Evolutionary conservation across 2,329 filamentous ascomycete species (phyloP).

Genomic region (Lachnellula arida): DNA sequence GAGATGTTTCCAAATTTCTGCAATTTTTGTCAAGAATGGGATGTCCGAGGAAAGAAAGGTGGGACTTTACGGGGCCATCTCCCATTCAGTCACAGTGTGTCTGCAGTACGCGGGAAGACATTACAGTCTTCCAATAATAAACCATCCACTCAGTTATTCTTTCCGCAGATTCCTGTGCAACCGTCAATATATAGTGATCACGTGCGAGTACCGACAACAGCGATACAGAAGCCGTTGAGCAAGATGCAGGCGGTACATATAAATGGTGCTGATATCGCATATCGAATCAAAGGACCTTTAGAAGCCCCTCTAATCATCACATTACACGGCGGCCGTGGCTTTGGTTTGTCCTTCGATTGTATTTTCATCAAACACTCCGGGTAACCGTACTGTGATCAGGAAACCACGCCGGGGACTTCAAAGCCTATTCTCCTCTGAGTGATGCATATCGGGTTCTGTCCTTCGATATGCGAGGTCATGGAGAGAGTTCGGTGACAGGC

Average conservation of each 20-base stretch:
- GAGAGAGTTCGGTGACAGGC: conserved; percentile 32
- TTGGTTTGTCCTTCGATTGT: conserved; percentile 24
- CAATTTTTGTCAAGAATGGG: too few relatives aligned
- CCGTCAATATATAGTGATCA: too few relatives aligned
- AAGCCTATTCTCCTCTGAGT: conserved; percentile 30
- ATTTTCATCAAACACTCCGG: conserved; percentile 10
- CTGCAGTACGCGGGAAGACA: too few relatives aligned
- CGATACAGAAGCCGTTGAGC: too few relatives aligned
- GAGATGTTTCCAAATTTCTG: too few relatives aligned
- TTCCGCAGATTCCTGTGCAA: too few relatives aligned
- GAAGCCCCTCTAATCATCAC: conserved; percentile 34
- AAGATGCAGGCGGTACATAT: conserved; percentile 12
- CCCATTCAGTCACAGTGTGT: too few relatives aligned
- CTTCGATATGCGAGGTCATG: conserved; percentile 37
- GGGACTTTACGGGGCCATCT: too few relatives aligned
- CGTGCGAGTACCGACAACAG: too few relatives aligned
- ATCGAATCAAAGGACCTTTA: conserved; percentile 29
- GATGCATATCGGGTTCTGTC: conserved; percentile 32
- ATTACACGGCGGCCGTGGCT: conserved; percentile 35
- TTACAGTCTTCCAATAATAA: too few relatives aligned
- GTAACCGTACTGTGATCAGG: conserved; percentile 24
- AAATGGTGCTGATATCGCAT: conserved; percentile 34
- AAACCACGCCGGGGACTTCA: conserved; percentile 29
- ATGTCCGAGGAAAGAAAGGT: too few relatives aligned
- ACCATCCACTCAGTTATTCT: too few relatives aligned